A percentile compares a stretch with the other conserved stretches of the same genome.
phyloP scores from a whole-genome alignment of 1,284 basidiomycete genomes.

The Rhodotorula sp. region DNA sequence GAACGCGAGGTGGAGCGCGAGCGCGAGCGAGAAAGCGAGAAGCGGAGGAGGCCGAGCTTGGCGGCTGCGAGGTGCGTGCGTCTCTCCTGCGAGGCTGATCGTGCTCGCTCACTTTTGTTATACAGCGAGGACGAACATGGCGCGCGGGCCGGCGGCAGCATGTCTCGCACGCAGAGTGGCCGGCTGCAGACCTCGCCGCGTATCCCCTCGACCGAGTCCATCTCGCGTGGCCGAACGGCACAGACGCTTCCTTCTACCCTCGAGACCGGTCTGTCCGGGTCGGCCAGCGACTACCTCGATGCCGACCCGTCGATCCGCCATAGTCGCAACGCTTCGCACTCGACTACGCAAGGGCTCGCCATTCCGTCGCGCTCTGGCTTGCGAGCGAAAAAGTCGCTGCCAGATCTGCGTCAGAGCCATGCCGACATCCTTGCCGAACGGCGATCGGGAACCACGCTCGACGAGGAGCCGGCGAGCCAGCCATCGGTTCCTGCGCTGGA shows the following conservation, averaged over 20 bases:
- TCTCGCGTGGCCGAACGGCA: conserved; percentile 54
- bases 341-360: conserved; percentile 38
- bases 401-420: conserved; percentile 70
- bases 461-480: conserved; percentile 2
- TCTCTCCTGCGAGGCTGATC: background rate
- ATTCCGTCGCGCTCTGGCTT: conserved; percentile 13
- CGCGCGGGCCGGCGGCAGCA: background rate
- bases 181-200: conserved; percentile 13
- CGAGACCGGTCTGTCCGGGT: background rate
- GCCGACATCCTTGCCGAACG: conserved; percentile 49
- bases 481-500: conserved; percentile 7
- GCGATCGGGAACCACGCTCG: conserved; percentile 6
- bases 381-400: conserved; percentile 74
- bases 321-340: conserved; percentile 63
- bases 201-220: background rate
- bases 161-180: conserved; percentile 27
- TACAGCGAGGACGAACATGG: conserved; percentile 27
- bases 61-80: conserved; percentile 14
- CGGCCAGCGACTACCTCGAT: background rate
- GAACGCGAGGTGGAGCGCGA: conserved; percentile 24
- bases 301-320: conserved; percentile 52
- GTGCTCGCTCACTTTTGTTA: background rate
- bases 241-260: conserved; percentile 50
- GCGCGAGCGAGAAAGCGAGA: conserved; percentile 17
- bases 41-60: conserved; percentile 17